A percentile compares a stretch with the other conserved stretches of the same genome.
phyloP scores from a whole-genome alignment of 768 basidiomycete genomes.

The Amanita pallidorosea region DNA sequence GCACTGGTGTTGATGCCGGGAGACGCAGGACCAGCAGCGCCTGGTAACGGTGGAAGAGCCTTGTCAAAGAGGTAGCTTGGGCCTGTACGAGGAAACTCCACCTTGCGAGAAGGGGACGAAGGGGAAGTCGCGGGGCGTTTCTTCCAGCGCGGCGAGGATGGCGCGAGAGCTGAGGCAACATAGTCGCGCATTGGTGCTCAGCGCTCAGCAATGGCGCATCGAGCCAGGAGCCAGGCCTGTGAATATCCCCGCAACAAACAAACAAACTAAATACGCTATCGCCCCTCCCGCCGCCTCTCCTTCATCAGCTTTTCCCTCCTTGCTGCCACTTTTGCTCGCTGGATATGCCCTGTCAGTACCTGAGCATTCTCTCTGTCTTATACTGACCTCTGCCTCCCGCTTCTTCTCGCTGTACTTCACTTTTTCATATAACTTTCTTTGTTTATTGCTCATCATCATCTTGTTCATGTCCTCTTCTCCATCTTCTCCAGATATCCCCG shows the following conservation, averaged over 20 bases:
- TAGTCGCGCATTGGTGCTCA: background rate
- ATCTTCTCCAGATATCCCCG: slow-evolving; percentile 24
- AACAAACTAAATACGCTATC: background rate
- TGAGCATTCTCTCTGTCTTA: background rate
- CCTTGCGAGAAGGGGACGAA: background rate
- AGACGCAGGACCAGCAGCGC: slow-evolving; percentile 1
- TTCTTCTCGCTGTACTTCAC: slow-evolving; percentile 83
- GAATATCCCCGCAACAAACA: background rate
- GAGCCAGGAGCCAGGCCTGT: too few relatives aligned
- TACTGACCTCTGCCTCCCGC: slow-evolving; percentile 66
- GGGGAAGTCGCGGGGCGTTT: slow-evolving; percentile 3
- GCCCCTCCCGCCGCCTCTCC: slow-evolving; percentile 27
- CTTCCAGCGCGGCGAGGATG: slow-evolving; percentile 12
- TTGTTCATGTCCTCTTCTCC: slow-evolving; percentile 85
- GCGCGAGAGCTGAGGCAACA: background rate
- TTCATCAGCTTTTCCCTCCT: slow-evolving; percentile 47
- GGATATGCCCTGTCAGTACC: background rate
- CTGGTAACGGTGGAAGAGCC: slow-evolving; percentile 15
- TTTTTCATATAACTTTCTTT: slow-evolving; percentile 86
- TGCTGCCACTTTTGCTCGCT: slow-evolving; percentile 54
- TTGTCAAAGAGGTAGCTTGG: slow-evolving; percentile 8
- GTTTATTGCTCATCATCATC: slow-evolving; percentile 96
- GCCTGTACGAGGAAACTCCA: background rate
- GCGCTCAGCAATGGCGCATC: background rate
- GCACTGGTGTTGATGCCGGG: background rate